Base-by-base conservation (phyloP, 768 basidiomycete species). In the Cytidiella melzeri region DNA sequence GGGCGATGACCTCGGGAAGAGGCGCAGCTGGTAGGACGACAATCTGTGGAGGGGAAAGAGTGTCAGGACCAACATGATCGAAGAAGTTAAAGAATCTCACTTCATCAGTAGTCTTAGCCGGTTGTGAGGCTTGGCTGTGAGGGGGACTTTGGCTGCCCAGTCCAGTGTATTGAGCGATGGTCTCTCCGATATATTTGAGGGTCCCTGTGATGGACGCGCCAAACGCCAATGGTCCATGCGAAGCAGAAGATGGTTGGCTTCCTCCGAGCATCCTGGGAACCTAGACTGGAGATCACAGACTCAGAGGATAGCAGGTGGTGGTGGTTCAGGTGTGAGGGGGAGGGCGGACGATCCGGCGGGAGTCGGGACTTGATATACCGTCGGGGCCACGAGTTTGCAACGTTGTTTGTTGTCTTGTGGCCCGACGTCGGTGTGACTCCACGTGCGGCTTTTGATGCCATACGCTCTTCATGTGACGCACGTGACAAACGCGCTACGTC, bases 331-430 rank as follows among this genome's bases (percentile, higher is more conserved):
- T 41, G 47, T 15, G n/a, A n/a, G n/a, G 47, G 47, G 25, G 21
- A 24, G 39, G 37, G 37, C 21, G 21, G 20, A 25, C 19, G 46
- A 12, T n/a, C 41, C 23, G 24, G 26, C 25, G 40, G 24, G 47
- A 27, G 26, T 24, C 18, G 4, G 4, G 47, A 21, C 3, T 9
- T 41, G 41, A 27, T 48, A 48, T 48, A 34, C 15, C 41, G 26
- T 34, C n/a, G 40, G 20, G 12, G 46, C 39, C 47, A 48, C 47
- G 38, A 41, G 51, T 27, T 37, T 37, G 25, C 26, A 47, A 28
- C 39, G 51, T 41, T 40, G 21, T n/a, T 41, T 25, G 34, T 36
- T 25, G 34, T 2, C 41, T 24, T 25, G 34, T 44, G 49, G 43
- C 49, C 38, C 51, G 42, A 11, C 28, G n/a, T 24, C 28, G n/a